These are phyloP conservation scores for Porphyrellus sp. DNA, from an alignment of 1,284 basidiomycete genomes.

Conservation along the genomic window DNA sequence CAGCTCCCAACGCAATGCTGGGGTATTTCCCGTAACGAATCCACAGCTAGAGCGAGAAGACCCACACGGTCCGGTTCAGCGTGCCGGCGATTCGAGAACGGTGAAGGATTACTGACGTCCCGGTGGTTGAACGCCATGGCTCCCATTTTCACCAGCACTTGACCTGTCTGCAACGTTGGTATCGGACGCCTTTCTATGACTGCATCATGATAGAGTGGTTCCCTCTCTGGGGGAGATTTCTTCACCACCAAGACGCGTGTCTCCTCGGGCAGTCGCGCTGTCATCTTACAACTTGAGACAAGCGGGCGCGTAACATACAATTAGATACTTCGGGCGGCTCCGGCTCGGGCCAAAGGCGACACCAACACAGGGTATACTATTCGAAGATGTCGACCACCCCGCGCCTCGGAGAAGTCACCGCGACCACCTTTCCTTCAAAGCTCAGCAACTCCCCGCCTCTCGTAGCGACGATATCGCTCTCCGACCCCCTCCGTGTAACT, in stretches of 20 bases:
- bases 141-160: conserved; percentile 63
- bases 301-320: neutral
- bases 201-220: conserved; percentile 50
- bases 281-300: conserved; percentile 8
- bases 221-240: conserved; percentile 32
- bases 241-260: conserved; percentile 44
- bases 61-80: neutral
- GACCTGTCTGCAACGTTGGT: conserved; percentile 47
- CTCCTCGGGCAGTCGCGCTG: conserved; percentile 28
- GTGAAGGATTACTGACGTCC: conserved; percentile 53
- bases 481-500: conserved; percentile 30
- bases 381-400: conserved; percentile 31
- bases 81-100: neutral
- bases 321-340: neutral
- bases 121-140: conserved; percentile 79
- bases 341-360: neutral
- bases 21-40: conserved; percentile 71
- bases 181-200: conserved; percentile 48
- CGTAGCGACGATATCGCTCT: conserved; percentile 52
- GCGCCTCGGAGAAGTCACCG: conserved; percentile 39
- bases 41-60: conserved; percentile 60
- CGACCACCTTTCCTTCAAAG: conserved; percentile 48
- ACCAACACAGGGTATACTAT: too few species aligned
- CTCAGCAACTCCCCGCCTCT: conserved; percentile 41
- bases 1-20: conserved; percentile 54